phyloP scores from a whole-genome alignment of 306 rosid species.

The Begonia loranthoides region DNA sequence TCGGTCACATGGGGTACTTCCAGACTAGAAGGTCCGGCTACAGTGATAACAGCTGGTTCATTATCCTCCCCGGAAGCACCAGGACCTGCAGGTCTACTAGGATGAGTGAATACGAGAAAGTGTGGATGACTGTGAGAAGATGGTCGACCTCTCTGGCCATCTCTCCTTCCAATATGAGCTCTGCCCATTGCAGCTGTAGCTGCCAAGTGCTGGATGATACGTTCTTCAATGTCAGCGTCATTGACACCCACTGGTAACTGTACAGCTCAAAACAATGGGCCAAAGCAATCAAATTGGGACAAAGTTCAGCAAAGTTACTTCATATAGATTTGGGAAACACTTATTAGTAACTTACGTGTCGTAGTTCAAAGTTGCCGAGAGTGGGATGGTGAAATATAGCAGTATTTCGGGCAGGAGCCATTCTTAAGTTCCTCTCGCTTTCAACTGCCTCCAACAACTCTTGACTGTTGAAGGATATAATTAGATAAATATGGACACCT shows the following conservation, averaged over 20 bases:
- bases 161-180: constrained; percentile 90
- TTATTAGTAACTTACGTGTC: constrained; percentile 52
- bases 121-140: constrained; percentile 87
- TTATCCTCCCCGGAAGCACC: constrained; percentile 24
- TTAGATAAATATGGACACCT: neutral
- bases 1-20: constrained; percentile 24
- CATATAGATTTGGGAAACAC: neutral
- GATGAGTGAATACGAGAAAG: constrained; percentile 49
- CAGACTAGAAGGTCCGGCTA: constrained; percentile 29
- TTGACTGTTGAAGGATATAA: constrained; percentile 42
- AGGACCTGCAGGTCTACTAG: constrained; percentile 21
- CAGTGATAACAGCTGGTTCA: constrained; percentile 26
- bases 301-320: neutral
- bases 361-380: constrained; percentile 89
- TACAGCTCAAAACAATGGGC: neutral
- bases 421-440: constrained; percentile 68
- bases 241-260: constrained; percentile 91
- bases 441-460: constrained; percentile 87
- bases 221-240: constrained; percentile 96
- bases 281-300: neutral
- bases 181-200: constrained; percentile 99
- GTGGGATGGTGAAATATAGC: constrained; percentile 95
- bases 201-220: constrained; percentile 89
- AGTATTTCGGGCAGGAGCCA: constrained; percentile 65
- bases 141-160: constrained; percentile 74